Conservation (phyloP, 2,329 filamentous ascomycete species). For the Nectriaceae sp. region DNA sequence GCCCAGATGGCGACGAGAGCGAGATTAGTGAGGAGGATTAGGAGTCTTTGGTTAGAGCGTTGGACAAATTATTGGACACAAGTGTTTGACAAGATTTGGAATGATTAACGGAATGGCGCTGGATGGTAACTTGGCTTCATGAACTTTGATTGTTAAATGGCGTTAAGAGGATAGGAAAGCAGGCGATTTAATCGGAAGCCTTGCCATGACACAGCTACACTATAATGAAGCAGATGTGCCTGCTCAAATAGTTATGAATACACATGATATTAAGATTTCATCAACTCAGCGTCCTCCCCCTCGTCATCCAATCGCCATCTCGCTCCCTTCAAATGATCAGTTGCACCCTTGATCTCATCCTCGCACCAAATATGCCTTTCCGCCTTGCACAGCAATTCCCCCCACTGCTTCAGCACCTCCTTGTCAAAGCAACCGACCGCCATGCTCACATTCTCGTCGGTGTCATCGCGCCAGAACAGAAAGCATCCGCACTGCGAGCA, state of each 20-base stretch:
- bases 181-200: neutral
- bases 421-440: slow-evolving; percentile 48
- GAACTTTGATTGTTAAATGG: slow-evolving; percentile 5
- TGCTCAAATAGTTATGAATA: slow-evolving; percentile 1
- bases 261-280: slow-evolving; percentile 6
- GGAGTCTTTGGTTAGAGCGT: slow-evolving; percentile 8
- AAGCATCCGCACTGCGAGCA: slow-evolving; percentile 51
- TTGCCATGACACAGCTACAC: slow-evolving; percentile 4
- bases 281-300: slow-evolving; percentile 22
- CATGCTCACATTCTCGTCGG: slow-evolving; percentile 32
- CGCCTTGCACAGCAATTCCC: slow-evolving; percentile 39
- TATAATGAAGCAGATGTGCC: too few species aligned
- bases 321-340: slow-evolving; percentile 40
- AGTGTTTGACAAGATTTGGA: neutral
- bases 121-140: too few species aligned
- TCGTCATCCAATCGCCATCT: slow-evolving; percentile 22
- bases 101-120: neutral
- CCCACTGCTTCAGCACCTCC: slow-evolving; percentile 42
- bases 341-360: slow-evolving; percentile 51
- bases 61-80: slow-evolving; percentile 1
- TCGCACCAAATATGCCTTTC: slow-evolving; percentile 43
- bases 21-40: slow-evolving; percentile 69
- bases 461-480: slow-evolving; percentile 46
- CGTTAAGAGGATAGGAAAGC: slow-evolving; percentile 4
- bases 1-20: slow-evolving; percentile 58